phyloP scores from a whole-genome alignment of 2,329 filamentous ascomycete genomes.

The Penicillium sp. region DNA sequence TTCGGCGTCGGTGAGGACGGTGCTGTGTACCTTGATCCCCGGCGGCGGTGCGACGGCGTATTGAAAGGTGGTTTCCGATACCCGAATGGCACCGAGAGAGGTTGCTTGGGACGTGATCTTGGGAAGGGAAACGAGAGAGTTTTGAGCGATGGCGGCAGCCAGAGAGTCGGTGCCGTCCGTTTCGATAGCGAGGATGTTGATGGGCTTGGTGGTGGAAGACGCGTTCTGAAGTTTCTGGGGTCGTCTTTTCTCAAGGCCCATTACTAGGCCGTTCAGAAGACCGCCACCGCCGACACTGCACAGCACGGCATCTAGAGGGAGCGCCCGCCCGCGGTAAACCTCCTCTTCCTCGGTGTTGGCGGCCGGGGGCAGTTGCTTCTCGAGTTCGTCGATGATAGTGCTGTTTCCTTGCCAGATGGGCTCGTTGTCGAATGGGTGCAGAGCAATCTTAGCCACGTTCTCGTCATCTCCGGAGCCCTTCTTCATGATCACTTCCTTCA shows the following conservation, averaged over 20 bases:
- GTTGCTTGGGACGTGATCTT: slow-evolving; percentile 72
- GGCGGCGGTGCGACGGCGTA: slow-evolving; percentile 51
- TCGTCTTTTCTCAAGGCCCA: slow-evolving; percentile 56
- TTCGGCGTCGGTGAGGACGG: slow-evolving; percentile 68
- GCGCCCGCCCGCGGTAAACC: slow-evolving; percentile 25
- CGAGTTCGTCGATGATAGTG: slow-evolving; percentile 44
- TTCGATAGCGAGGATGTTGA: slow-evolving; percentile 66
- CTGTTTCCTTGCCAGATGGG: slow-evolving; percentile 46
- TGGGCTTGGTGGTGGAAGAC: slow-evolving; percentile 25
- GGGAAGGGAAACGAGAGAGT: slow-evolving; percentile 59
- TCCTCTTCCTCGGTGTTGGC: slow-evolving; percentile 31
- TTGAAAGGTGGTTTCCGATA: slow-evolving; percentile 63
- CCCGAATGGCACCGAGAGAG: slow-evolving; percentile 67
- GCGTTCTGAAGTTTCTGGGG: slow-evolving; percentile 30
- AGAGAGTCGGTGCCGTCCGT: slow-evolving; percentile 70
- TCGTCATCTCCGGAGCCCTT: slow-evolving; percentile 21
- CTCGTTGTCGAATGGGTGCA: slow-evolving; percentile 45
- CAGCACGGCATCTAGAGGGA: slow-evolving; percentile 63
- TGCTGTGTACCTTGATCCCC: slow-evolving; percentile 52
- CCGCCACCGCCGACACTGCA: slow-evolving; percentile 79
- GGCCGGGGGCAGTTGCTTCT: slow-evolving; percentile 37
- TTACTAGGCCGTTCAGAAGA: slow-evolving; percentile 69
- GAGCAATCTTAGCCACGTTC: slow-evolving; percentile 38
- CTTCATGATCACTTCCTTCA: slow-evolving; percentile 52
- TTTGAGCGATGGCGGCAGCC: slow-evolving; percentile 52